These are phyloP conservation scores for Turnera subulata DNA, from an alignment of 345 rosid genomes.

Conservation along the genomic window DNA sequence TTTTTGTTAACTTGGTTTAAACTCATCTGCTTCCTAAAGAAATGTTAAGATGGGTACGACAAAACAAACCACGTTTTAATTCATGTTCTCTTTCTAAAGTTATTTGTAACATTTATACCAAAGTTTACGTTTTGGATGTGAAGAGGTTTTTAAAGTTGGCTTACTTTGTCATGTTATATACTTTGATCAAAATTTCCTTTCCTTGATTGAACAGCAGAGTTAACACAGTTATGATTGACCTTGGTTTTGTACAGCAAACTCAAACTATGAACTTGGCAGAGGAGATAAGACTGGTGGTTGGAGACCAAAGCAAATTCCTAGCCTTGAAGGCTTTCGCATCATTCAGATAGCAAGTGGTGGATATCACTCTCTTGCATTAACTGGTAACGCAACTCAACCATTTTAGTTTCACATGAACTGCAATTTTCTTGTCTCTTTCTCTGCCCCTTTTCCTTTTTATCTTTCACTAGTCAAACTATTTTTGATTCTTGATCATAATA, in stretches of 20 bases:
- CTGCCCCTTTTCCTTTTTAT: not conserved
- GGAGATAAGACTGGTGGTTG: constrained; percentile 81
- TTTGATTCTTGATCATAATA: constrained; percentile 16
- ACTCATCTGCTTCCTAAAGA: not conserved
- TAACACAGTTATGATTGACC: constrained; percentile 1
- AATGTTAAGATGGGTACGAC: too few species aligned
- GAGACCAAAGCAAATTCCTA: constrained; percentile 74
- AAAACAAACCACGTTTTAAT: too few species aligned
- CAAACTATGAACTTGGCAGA: constrained; percentile 92
- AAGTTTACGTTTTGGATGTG: too few species aligned
- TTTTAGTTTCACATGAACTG: not conserved
- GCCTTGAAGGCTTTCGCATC: constrained; percentile 44
- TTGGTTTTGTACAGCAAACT: constrained; percentile 50
- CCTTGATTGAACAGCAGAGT: not conserved
- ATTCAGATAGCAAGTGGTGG: constrained; percentile 85
- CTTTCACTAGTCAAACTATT: not conserved
- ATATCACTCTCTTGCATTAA: constrained; percentile 87
- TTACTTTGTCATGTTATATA: not conserved
- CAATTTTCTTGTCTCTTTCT: not conserved
- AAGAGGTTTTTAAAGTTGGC: too few species aligned
- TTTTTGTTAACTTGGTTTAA: not conserved
- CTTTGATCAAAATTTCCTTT: not conserved
- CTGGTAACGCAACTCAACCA: constrained; percentile 40
- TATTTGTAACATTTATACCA: too few species aligned
- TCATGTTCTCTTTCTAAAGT: too few species aligned